Conservation (phyloP, 805 yeast species). For the Pichia kluyveri region DNA sequence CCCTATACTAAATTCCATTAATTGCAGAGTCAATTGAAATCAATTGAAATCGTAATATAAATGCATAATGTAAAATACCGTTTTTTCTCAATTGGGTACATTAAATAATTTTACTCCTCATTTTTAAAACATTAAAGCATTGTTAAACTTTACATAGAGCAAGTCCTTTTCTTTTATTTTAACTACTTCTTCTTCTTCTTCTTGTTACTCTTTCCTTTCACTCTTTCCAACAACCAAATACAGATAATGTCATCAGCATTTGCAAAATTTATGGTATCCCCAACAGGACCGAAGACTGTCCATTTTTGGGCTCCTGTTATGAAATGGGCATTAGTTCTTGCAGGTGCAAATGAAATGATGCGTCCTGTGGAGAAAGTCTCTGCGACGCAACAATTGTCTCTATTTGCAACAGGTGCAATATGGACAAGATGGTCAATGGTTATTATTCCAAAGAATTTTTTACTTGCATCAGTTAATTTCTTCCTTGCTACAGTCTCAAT, state of each 20-base stretch:
- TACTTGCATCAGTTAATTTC: constrained; percentile 89
- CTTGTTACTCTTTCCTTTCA: neutral
- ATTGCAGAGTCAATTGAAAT: too few relatives aligned
- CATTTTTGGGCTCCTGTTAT: constrained; percentile 86
- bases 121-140: too few relatives aligned
- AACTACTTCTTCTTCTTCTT: neutral
- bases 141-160: too few relatives aligned
- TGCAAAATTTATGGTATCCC: constrained; percentile 66
- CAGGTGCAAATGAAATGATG: constrained; percentile 77
- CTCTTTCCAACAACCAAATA: neutral
- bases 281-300: constrained; percentile 94
- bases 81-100: too few relatives aligned
- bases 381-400: constrained; percentile 82
- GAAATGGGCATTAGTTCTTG: constrained; percentile 84
- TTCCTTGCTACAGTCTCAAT: constrained; percentile 89
- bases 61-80: too few relatives aligned
- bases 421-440: constrained; percentile 99
- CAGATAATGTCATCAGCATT: constrained; percentile 26
- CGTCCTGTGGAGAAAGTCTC: constrained; percentile 90
- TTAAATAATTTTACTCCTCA: too few relatives aligned
- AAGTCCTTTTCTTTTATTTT: neutral
- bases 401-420: constrained; percentile 83
- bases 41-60: too few relatives aligned
- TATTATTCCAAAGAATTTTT: constrained; percentile 76
- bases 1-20: constrained; percentile 40